Conservation (phyloP, 148 eudicot species). For the Pouteria glomerata region DNA sequence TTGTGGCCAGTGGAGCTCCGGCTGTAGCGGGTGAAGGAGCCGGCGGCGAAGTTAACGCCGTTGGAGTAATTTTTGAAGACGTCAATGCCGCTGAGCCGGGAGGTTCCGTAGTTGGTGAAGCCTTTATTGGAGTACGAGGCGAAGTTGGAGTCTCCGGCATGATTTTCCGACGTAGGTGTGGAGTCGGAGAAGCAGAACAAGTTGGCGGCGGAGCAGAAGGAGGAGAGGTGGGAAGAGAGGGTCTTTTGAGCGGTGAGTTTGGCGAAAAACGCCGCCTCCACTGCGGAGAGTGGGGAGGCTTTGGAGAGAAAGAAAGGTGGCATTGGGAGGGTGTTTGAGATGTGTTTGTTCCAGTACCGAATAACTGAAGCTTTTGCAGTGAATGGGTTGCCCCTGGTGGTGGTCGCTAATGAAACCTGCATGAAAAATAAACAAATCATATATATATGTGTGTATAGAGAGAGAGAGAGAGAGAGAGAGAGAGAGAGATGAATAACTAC, state of each 20-base stretch:
- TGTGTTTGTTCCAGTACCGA: slow-evolving; percentile 73
- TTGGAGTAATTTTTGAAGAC: slow-evolving; percentile 69
- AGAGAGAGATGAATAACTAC: background rate
- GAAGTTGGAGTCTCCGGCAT: slow-evolving; percentile 35
- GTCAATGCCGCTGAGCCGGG: slow-evolving; percentile 45
- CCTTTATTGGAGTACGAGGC: slow-evolving; percentile 47
- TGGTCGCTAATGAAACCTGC: slow-evolving; percentile 40
- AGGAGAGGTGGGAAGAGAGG: slow-evolving; percentile 41
- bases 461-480: background rate
- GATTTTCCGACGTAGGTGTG: background rate
- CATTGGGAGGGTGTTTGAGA: slow-evolving; percentile 42
- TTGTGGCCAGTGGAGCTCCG: slow-evolving; percentile 45
- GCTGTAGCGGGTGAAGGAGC: slow-evolving; percentile 63
- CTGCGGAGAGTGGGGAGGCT: slow-evolving; percentile 65
- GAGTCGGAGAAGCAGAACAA: slow-evolving; percentile 50
- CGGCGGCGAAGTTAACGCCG: slow-evolving; percentile 57
- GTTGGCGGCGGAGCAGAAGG: slow-evolving; percentile 74
- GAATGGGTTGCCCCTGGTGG: slow-evolving; percentile 45
- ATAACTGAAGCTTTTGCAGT: slow-evolving; percentile 69
- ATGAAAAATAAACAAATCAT: background rate
- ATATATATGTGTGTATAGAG: background rate
- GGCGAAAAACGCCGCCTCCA: slow-evolving; percentile 41
- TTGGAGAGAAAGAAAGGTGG: slow-evolving; percentile 66
- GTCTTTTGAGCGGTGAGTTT: slow-evolving; percentile 45
- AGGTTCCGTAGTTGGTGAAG: slow-evolving; percentile 53